Percentiles rank a stretch among this genome's conserved stretches.
These are phyloP conservation scores for Panus rudis DNA, from an alignment of 768 basidiomycete species.

Conservation along the genomic window DNA sequence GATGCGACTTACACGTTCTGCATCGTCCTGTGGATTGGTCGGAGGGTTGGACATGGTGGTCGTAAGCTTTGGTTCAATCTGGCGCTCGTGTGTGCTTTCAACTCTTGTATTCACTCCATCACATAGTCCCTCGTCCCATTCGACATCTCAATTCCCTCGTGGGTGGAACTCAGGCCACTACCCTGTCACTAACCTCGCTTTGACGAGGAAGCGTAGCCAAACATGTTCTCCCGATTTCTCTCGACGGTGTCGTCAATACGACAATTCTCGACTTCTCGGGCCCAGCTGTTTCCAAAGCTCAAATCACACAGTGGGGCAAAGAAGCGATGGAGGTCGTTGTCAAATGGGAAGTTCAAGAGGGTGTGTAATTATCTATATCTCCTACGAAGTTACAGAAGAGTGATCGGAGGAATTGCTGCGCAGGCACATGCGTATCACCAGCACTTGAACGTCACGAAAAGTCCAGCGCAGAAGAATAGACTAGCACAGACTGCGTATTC, in stretches of 20 bases:
- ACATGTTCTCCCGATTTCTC: constrained; percentile 20
- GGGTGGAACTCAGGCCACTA: no score
- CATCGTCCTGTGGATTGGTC: constrained; percentile 59
- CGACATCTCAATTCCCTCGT: no score
- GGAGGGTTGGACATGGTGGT: constrained; percentile 15
- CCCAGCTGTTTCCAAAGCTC: constrained; percentile 61
- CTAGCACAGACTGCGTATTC: constrained; percentile 64
- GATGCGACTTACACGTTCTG: constrained; percentile 53
- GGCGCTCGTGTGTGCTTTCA: no score
- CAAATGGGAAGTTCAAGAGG: constrained; percentile 66
- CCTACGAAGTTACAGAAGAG: not conserved
- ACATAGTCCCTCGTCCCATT: no score
- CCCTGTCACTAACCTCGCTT: no score
- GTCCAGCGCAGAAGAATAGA: constrained; percentile 56
- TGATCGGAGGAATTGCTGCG: not conserved
- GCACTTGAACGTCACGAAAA: constrained; percentile 67
- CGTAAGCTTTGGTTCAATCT: no score
- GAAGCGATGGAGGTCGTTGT: constrained; percentile 70
- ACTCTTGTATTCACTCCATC: no score
- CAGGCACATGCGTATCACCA: constrained; percentile 67
- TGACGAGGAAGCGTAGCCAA: constrained; percentile 1
- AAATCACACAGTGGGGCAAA: constrained; percentile 78
- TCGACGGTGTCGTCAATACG: constrained; percentile 15
- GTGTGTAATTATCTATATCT: constrained; percentile 32
- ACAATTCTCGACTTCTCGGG: constrained; percentile 53